Evolutionary conservation across 495 filamentous ascomycete genomes (phyloP), one percentile per base, ranked within the genome.

Genomic region (Talaromyces borbonicus): DNA sequence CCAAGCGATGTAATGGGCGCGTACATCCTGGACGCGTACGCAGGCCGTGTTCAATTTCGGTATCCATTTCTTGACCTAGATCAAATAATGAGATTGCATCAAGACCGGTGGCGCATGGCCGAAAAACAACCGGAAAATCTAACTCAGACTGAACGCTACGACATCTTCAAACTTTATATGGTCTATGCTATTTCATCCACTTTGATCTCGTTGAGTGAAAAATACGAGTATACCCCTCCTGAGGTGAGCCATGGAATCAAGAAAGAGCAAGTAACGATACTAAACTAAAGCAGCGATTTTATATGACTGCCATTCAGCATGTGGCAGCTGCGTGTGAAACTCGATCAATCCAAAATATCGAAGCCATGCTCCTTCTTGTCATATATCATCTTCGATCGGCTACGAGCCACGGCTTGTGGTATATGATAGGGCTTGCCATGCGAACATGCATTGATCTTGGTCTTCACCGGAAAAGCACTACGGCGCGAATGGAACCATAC

Each of bases 351-450:
- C 64, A 77, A 15, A 77, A 77, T 32, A 69, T 77, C 26, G 69
- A 75, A 49, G 71, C 73, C n/a, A 77, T 77, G 72, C 59, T 67
- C 6, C 66, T 77, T 20, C 56, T 77, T 7, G 71, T 77, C 4
- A 58, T 75, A 8, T 77, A 73, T 42, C 70, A 77, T 48, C 57
- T 77, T 3, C 63, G 73, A 8, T 72, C 68, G 15, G 61, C 69
- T 3, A 71, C 68, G 1, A 77, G 66, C 37, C 70, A 73, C 51
- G 73, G 72, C 9, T 64, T 77, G 50, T 77, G 72, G 73, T 77
- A 77, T 40, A 73, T 77, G 68, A 68, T 77, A 31, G 72, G 72
- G 23, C 60, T 77, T 19, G 72, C 72, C 1, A 77, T 75, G 71
- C 63, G 72, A 19, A 77, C 68, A 9, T 70, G 68, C 24, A 72